Base-by-base conservation (phyloP, 257 asterid genomes). In the Penstemon eatonii region DNA sequence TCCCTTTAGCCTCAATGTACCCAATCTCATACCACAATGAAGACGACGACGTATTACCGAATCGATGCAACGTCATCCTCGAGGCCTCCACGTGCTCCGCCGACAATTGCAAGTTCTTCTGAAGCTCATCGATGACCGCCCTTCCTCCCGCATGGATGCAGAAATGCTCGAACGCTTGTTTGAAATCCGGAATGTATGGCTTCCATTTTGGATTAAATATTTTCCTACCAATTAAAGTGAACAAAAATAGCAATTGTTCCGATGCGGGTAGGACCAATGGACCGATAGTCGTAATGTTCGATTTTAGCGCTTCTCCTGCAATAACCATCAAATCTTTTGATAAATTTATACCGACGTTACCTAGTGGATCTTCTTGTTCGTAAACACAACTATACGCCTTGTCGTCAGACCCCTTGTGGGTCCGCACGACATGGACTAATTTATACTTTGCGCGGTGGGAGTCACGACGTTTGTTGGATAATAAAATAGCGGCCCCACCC, bases 61-160 rank as follows among this genome's bases (percentile, higher is more conserved):
- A 80, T 1, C 87, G 65, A 64, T 85, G 90, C 33, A 85, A 75
- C 8, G 86, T 76, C 90, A 85, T 85, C 18, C 90, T 50, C 2
- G 86, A 85, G 1, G 86, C 88, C 78, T 82, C 88, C 53, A 85
- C 87, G 67, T 82, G 90, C 56, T 82, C 84, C 18, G 83, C 75
- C 9, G 86, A 80, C 11, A 85, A 74, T 56, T 76, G 72, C 5
- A 85, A 77, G 58, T 71, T 85, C 76, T 85, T 85, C 81, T 85
- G 90, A 25, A 85, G 88, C 75, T 85, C 90, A 60, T 82, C 90
- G 60, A 85, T 82, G 61, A 84, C 90, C 0, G 89, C 89, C 6
- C 89, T 50, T 0, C 89, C 89, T 2, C 89, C 89, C 4, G 89
- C 89, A 64, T 84, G 89, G 73, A 84, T 84, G 54, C 89, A 81